Evolutionary conservation across 1,284 basidiomycete genomes (phyloP).

Genomic region (Boletus mariae): DNA sequence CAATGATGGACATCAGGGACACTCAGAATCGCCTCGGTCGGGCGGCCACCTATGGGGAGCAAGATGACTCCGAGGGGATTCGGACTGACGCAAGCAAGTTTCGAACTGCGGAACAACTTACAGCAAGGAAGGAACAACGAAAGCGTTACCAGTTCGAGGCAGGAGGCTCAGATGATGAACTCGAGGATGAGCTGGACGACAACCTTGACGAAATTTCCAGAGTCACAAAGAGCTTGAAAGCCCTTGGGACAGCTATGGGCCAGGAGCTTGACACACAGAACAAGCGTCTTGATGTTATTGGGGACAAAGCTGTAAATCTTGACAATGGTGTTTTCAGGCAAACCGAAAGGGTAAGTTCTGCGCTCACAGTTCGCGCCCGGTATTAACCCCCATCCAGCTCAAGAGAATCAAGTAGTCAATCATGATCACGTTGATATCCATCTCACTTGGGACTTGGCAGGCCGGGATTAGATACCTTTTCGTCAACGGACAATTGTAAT

Average conservation of each 20-base stretch:
- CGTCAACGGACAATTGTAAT: neutral
- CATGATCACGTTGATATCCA: neutral
- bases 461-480: constrained; percentile 22
- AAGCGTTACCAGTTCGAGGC: constrained; percentile 92
- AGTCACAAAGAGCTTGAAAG: constrained; percentile 80
- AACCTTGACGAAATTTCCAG: constrained; percentile 90
- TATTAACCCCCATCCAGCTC: constrained; percentile 44
- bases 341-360: constrained; percentile 59
- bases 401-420: constrained; percentile 58
- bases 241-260: constrained; percentile 81
- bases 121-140: constrained; percentile 63
- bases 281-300: constrained; percentile 62
- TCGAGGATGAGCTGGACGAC: constrained; percentile 88
- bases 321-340: constrained; percentile 64
- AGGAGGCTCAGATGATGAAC: constrained; percentile 93
- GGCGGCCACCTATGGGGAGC: constrained; percentile 60
- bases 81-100: constrained; percentile 36
- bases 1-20: constrained; percentile 82
- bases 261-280: constrained; percentile 80
- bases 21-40: constrained; percentile 83
- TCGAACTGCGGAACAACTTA: constrained; percentile 46
- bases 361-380: constrained; percentile 14
- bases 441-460: neutral
- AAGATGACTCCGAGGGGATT: constrained; percentile 44
- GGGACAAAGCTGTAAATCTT: constrained; percentile 63